These are phyloP conservation scores for Comarum palustre DNA, from an alignment of 306 rosid genomes.

Conservation along the genomic window DNA sequence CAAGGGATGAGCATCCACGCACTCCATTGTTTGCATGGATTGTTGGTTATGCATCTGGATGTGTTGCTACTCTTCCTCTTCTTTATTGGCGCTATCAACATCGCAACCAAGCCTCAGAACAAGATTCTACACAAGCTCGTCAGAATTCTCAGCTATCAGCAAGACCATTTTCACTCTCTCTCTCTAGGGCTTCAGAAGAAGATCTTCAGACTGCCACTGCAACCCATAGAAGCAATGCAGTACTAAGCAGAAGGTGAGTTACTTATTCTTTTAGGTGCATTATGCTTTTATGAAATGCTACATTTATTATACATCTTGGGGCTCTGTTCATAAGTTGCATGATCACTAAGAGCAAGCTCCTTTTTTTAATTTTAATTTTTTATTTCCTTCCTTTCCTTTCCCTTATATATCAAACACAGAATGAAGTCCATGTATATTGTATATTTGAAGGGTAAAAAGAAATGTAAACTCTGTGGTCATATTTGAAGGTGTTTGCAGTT, in stretches of 20 bases:
- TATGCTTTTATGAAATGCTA: conserved; percentile 6
- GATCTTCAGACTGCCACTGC: conserved; percentile 47
- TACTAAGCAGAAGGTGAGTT: conserved; percentile 65
- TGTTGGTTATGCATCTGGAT: conserved; percentile 85
- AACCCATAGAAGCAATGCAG: conserved; percentile 42
- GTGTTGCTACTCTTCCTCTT: conserved; percentile 88
- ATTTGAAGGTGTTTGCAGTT: neutral
- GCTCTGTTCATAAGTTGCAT: neutral
- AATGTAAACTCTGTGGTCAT: no score
- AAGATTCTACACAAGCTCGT: conserved; percentile 58
- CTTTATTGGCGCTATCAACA: conserved; percentile 90
- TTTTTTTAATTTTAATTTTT: neutral
- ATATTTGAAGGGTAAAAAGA: no score
- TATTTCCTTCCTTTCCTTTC: neutral
- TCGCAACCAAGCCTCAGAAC: conserved; percentile 67
- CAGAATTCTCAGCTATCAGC: conserved; percentile 74
- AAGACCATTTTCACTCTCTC: conserved; percentile 58
- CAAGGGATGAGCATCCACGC: conserved; percentile 71
- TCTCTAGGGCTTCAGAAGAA: conserved; percentile 66
- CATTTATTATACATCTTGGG: neutral
- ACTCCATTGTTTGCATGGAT: conserved; percentile 88
- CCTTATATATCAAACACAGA: neutral
- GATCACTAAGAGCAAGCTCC: neutral
- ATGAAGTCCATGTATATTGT: neutral
- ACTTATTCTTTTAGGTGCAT: conserved; percentile 22